Evolutionary conservation across 768 basidiomycete genomes (phyloP).

Genomic region (Termitomyces sp.): DNA sequence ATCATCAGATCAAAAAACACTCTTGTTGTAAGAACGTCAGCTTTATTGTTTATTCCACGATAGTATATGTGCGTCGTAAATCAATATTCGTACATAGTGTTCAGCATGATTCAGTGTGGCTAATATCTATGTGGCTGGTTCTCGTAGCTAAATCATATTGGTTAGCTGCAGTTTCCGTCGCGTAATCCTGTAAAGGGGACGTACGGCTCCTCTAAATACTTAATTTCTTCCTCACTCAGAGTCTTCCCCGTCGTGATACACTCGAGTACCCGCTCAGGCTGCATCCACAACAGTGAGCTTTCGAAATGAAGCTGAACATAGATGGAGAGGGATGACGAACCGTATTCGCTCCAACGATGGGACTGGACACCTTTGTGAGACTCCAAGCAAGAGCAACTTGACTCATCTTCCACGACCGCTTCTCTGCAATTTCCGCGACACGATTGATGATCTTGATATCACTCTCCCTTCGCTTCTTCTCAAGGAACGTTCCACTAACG

Average conservation of each 20-base stretch:
- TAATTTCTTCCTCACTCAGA: no score
- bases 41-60: no score
- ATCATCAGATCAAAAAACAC: no score
- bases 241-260: not conserved
- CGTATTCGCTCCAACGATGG: slow-evolving; percentile 22
- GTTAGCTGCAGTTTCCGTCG: not conserved
- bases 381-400: slow-evolving; percentile 45
- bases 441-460: slow-evolving; percentile 30
- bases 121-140: not conserved
- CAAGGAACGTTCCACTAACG: slow-evolving; percentile 13
- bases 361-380: slow-evolving; percentile 30
- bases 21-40: no score
- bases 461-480: slow-evolving; percentile 18
- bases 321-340: slow-evolving; percentile 13
- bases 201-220: not conserved
- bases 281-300: slow-evolving; percentile 36
- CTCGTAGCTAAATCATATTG: not conserved
- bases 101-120: not conserved
- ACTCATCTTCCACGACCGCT: slow-evolving; percentile 36
- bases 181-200: not conserved
- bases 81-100: not conserved
- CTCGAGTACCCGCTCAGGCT: not conserved
- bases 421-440: slow-evolving; percentile 38
- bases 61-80: no score
- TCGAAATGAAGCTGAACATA: not conserved